phyloP scores from a whole-genome alignment of 164 flowering plant species.

The Vitis cinerea region DNA sequence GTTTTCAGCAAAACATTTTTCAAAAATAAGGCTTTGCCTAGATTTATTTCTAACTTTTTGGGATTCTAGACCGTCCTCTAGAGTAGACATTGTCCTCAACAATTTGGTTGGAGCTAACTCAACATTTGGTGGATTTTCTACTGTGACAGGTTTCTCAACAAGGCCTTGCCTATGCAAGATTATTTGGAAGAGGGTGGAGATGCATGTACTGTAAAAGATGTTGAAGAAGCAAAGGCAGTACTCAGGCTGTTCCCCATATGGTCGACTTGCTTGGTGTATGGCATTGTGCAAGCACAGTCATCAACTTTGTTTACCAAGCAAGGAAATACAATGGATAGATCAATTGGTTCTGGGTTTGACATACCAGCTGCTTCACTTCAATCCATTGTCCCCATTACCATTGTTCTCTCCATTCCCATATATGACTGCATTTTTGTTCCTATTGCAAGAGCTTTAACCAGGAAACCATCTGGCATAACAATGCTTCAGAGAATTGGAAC shows the following conservation, averaged over 20 bases:
- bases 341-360: conserved; percentile 11
- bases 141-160: not conserved
- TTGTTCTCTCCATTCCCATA: conserved; percentile 3
- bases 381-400: not conserved
- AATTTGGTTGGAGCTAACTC: not conserved
- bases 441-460: too few species aligned
- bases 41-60: not conserved
- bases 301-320: conserved; percentile 30
- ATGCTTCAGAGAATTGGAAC: conserved; percentile 3
- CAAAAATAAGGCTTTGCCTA: too few species aligned
- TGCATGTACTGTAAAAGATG: conserved; percentile 4
- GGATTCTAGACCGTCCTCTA: not conserved
- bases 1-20: not conserved
- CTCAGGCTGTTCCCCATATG: conserved; percentile 23
- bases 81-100: not conserved
- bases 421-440: too few species aligned
- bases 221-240: conserved; percentile 23
- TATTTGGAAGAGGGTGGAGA: not conserved
- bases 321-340: conserved; percentile 20
- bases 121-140: conserved; percentile 8
- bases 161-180: conserved; percentile 11
- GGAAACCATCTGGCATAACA: too few species aligned
- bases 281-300: conserved; percentile 18
- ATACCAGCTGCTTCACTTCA: not conserved
- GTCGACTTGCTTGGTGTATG: conserved; percentile 17